Base-by-base conservation (phyloP, 306 rosid species). In the Acmispon strigosus region DNA sequence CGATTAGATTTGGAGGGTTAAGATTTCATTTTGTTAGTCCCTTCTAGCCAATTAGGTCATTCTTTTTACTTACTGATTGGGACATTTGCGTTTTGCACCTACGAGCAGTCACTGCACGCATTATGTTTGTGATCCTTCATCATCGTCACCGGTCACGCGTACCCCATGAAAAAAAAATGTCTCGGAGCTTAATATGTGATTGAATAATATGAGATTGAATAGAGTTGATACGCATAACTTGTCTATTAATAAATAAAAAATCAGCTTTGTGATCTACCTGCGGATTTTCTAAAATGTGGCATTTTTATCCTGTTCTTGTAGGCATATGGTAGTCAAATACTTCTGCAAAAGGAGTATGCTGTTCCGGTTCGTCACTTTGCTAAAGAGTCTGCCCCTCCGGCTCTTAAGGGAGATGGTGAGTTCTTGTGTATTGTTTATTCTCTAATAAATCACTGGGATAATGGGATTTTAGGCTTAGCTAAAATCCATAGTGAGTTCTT, bases 401-500 rank as follows among this genome's bases (percentile, higher is more conserved):
- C 82, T 22, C 88, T 94, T 3, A 87, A 91, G 90, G 99, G 99
- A 78, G 99, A 91, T 70, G 76, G 99, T 94, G 80, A 86, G 96
- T 74, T 48, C 41, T 42, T 13, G 4, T 75, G 49, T 75, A n/a
- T 78, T 39, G 2, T 68, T 8, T 29, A 14, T n/a, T n/a, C n/a
- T n/a, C n/a, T n/a, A n/a, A 32, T 32, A 32, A 32, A 7, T 69
- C 16, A 14, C 17, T 36, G 51, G 47, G n/a, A 45, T 45, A 57
- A 41, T 72, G 18, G 14, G 70, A 42, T 60, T 2, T 47, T 19
- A 37, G 24, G 49, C 41, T 34, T 12, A 48, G 32, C 14, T 18
- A 17, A n/a, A n/a, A n/a, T n/a, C n/a, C n/a, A n/a, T n/a, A n/a
- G n/a, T n/a, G n/a, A n/a, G n/a, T n/a, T n/a, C n/a, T n/a, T n/a